Conservation (phyloP, 1,139 yeast genomes). For the Schizosaccharomyces versatilis region DNA sequence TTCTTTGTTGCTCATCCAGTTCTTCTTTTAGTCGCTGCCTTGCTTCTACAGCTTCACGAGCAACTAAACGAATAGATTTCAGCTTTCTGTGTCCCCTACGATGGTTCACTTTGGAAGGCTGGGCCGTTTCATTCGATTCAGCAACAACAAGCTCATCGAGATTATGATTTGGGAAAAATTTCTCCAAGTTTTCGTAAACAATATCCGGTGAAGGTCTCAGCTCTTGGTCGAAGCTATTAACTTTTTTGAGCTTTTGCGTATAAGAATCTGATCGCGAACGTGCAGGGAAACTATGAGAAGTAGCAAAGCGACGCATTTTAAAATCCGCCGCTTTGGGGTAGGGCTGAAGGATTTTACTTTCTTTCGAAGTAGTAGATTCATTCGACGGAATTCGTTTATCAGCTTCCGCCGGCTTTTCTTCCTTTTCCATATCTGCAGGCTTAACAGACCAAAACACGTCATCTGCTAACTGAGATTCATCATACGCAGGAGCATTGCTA, state of each 20-base stretch:
- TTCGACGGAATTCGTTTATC: too few relatives aligned
- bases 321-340: too few relatives aligned
- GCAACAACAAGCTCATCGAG: constrained; percentile 80
- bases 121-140: constrained; percentile 25
- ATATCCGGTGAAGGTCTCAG: constrained; percentile 91
- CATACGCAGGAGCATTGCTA: not conserved
- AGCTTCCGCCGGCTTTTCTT: not conserved
- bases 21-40: constrained; percentile 23
- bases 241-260: too few relatives aligned
- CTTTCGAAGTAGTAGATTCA: too few relatives aligned
- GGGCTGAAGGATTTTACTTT: too few relatives aligned
- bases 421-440: constrained; percentile 3
- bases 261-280: too few relatives aligned
- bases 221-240: constrained; percentile 20
- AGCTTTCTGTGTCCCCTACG: constrained; percentile 23
- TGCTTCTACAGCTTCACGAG: constrained; percentile 65
- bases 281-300: too few relatives aligned
- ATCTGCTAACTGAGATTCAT: not conserved
- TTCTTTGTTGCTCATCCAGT: constrained; percentile 15
- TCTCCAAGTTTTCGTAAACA: constrained; percentile 72
- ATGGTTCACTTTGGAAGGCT: constrained; percentile 26
- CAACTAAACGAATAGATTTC: constrained; percentile 80
- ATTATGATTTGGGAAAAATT: constrained; percentile 80
- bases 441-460: constrained; percentile 5
- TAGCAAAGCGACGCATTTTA: too few relatives aligned